These are phyloP conservation scores for Aspergillus bombycis DNA, from an alignment of 2,329 filamentous ascomycete genomes.

Conservation along the genomic window DNA sequence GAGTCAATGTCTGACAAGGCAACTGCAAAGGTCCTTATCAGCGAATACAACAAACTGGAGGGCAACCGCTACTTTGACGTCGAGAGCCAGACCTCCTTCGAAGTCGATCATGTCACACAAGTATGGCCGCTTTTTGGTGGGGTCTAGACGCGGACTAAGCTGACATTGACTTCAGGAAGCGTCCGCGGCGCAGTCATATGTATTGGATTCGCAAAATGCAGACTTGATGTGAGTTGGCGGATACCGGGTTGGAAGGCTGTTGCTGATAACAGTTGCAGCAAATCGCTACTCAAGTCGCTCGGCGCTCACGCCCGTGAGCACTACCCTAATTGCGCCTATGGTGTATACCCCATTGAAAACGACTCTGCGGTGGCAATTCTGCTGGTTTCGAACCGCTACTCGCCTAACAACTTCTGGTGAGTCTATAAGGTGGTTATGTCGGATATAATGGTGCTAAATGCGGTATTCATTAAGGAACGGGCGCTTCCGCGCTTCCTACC, in stretches of 20 bases:
- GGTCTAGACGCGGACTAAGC: slow-evolving; percentile 3
- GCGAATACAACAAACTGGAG: slow-evolving; percentile 80
- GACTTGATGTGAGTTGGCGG: slow-evolving; percentile 73
- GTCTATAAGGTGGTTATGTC: slow-evolving; percentile 14
- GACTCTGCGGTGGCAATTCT: slow-evolving; percentile 78
- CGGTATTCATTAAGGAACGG: slow-evolving; percentile 69
- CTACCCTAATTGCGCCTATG: slow-evolving; percentile 78
- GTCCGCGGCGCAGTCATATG: slow-evolving; percentile 77
- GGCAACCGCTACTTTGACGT: slow-evolving; percentile 86
- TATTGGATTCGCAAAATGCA: slow-evolving; percentile 72
- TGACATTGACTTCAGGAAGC: slow-evolving; percentile 64
- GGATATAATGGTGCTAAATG: neutral
- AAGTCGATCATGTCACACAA: slow-evolving; percentile 82
- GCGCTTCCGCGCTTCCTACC: slow-evolving; percentile 89
- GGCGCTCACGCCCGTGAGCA: slow-evolving; percentile 80
- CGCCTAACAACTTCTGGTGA: slow-evolving; percentile 95
- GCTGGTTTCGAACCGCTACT: slow-evolving; percentile 95
- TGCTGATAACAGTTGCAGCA: slow-evolving; percentile 54
- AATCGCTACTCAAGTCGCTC: slow-evolving; percentile 80
- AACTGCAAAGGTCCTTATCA: slow-evolving; percentile 68
- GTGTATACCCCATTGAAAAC: slow-evolving; percentile 78
- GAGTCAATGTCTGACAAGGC: slow-evolving; percentile 13
- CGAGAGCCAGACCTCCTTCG: slow-evolving; percentile 84
- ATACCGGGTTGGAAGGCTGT: neutral
- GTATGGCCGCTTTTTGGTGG: slow-evolving; percentile 41